Evolutionary conservation across 805 yeast species (phyloP).

Genomic region (Ogataea nitratoaversa): DNA sequence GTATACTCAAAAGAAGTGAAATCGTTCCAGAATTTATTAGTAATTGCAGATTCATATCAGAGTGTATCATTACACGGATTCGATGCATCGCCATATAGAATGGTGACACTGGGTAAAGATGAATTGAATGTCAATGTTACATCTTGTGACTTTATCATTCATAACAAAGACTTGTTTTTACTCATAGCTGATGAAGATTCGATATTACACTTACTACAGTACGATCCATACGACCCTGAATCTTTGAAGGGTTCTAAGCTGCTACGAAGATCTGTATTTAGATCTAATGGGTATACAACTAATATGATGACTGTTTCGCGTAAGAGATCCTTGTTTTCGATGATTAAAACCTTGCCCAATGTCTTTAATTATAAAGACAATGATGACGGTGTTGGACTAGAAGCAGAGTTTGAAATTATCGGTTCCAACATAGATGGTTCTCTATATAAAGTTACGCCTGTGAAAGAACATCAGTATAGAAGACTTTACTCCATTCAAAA

Average conservation of each 20-base stretch:
- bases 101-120: conserved; percentile 77
- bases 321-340: conserved; percentile 24
- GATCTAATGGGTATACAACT: conserved; percentile 58
- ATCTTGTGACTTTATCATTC: conserved; percentile 71
- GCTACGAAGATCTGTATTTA: conserved; percentile 65
- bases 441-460: conserved; percentile 66
- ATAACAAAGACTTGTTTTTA: conserved; percentile 64
- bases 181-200: conserved; percentile 66
- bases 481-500: conserved; percentile 82
- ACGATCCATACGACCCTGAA: conserved; percentile 87
- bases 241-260: conserved; percentile 78
- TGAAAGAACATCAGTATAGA: conserved; percentile 71
- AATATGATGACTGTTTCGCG: conserved; percentile 46
- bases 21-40: conserved; percentile 74
- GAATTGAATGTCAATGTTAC: conserved; percentile 55
- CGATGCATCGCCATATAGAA: conserved; percentile 91
- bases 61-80: conserved; percentile 81
- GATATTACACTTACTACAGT: conserved; percentile 68
- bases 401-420: conserved; percentile 45
- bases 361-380: conserved; percentile 25
- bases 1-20: conserved; percentile 76
- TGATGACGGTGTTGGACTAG: conserved; percentile 16
- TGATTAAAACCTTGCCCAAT: conserved; percentile 25
- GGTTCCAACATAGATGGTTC: conserved; percentile 83
- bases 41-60: conserved; percentile 77